Evolutionary conservation across 805 yeast species (phyloP).

Genomic region (Ogataea trehalophila): DNA sequence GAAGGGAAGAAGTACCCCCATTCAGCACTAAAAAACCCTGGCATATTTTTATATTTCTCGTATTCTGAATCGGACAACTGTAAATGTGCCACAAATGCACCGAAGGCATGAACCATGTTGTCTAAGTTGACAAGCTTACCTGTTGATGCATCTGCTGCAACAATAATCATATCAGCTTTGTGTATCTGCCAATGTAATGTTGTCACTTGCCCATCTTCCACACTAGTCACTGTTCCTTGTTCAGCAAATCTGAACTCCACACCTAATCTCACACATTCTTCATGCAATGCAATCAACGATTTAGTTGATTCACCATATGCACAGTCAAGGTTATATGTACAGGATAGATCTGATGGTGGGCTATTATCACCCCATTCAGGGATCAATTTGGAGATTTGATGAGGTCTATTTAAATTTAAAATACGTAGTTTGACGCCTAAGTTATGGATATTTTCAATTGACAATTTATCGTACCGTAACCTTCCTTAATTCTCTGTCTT

Average conservation of each 20-base stretch:
- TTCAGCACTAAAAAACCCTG: conserved; percentile 39
- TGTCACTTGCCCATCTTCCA: conserved; percentile 5
- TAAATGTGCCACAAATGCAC: conserved; percentile 34
- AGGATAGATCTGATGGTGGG: conserved; percentile 13
- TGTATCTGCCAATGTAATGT: conserved; percentile 24
- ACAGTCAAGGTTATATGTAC: conserved; percentile 23
- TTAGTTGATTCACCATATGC: conserved; percentile 29
- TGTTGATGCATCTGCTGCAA: conserved; percentile 36
- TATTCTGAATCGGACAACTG: conserved; percentile 33
- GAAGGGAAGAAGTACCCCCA: conserved; percentile 46
- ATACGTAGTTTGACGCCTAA: conserved; percentile 25
- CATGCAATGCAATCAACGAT: conserved; percentile 19
- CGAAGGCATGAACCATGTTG: conserved; percentile 32
- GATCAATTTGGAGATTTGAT: conserved; percentile 16
- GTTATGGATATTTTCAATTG: conserved; percentile 19
- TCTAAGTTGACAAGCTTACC: conserved; percentile 29
- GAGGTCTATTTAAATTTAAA: conserved; percentile 9
- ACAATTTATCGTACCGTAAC: conserved; percentile 22
- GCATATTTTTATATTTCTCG: conserved; percentile 32
- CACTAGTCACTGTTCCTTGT: conserved; percentile 5
- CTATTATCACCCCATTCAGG: conserved; percentile 15
- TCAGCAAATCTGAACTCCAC: conserved; percentile 20
- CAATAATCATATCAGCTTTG: conserved; percentile 28
- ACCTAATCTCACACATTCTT: conserved; percentile 14
- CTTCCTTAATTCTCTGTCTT: conserved; percentile 16